Conservation (phyloP, 257 asterid genomes). For the Solanum tarapatanum region DNA sequence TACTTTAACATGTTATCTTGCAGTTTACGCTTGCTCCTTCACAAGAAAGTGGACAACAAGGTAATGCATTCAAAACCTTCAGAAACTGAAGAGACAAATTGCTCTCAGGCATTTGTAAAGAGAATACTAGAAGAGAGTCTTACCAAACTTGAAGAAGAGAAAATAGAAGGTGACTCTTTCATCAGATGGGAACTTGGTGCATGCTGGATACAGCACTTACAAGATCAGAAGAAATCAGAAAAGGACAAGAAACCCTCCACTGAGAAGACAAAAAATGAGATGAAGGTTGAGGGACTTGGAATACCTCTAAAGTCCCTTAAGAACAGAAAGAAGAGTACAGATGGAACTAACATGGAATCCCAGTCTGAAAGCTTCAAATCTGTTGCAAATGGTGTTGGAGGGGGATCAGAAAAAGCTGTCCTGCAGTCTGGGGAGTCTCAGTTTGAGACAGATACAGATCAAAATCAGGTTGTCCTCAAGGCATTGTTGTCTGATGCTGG, state of each 20-base stretch:
- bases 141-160: constrained; percentile 65
- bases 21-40: constrained; percentile 91
- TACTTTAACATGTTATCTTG: constrained; percentile 15
- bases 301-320: constrained; percentile 78
- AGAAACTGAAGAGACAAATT: constrained; percentile 42
- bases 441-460: constrained; percentile 35
- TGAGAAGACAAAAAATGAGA: constrained; percentile 65
- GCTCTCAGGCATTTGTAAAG: constrained; percentile 57
- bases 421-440: constrained; percentile 29
- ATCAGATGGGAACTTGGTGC: constrained; percentile 99
- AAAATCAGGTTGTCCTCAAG: constrained; percentile 52
- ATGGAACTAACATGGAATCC: constrained; percentile 27
- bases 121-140: constrained; percentile 76
- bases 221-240: constrained; percentile 86
- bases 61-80: constrained; percentile 23
- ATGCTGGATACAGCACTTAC: constrained; percentile 97
- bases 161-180: constrained; percentile 42
- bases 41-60: constrained; percentile 47
- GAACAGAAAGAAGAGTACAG: constrained; percentile 57
- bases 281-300: constrained; percentile 98
- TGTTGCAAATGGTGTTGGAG: constrained; percentile 27
- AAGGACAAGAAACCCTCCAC: constrained; percentile 63
- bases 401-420: constrained; percentile 33
- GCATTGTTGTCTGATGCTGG: constrained; percentile 59
- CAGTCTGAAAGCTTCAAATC: constrained; percentile 31